phyloP scores from a whole-genome alignment of 768 basidiomycete genomes.

The Leccinum barrowsii region DNA sequence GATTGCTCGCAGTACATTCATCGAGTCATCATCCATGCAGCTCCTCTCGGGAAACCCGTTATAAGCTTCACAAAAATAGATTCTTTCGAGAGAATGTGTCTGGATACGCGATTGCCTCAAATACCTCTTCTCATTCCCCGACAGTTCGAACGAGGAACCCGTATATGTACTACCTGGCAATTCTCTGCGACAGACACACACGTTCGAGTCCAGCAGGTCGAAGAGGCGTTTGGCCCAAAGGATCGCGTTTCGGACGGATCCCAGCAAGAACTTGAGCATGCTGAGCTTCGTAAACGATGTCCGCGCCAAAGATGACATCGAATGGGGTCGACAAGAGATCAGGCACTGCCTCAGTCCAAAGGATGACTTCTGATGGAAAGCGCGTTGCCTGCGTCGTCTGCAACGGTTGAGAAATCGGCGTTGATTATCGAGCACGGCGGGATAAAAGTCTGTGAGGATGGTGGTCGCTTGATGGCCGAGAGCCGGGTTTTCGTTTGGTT shows the following conservation, averaged over 20 bases:
- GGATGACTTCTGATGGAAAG: slow-evolving; percentile 24
- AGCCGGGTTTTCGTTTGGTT: neutral
- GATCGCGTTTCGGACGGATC: neutral
- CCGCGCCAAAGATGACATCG: slow-evolving; percentile 45
- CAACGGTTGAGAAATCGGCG: slow-evolving; percentile 28
- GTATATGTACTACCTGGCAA: slow-evolving; percentile 61
- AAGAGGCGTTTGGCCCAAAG: slow-evolving; percentile 44
- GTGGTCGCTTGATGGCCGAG: slow-evolving; percentile 21
- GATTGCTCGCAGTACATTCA: neutral
- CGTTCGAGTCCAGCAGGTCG: slow-evolving; percentile 54
- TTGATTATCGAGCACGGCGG: slow-evolving; percentile 43
- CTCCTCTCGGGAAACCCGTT: slow-evolving; percentile 23
- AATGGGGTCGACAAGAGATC: slow-evolving; percentile 35
- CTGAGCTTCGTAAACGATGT: slow-evolving; percentile 49
- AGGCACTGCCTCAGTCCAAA: slow-evolving; percentile 32
- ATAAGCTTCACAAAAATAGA: slow-evolving; percentile 47
- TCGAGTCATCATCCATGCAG: slow-evolving; percentile 29
- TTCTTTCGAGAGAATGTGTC: slow-evolving; percentile 36
- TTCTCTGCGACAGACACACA: slow-evolving; percentile 72
- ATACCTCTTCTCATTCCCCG: slow-evolving; percentile 32
- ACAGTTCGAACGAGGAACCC: neutral
- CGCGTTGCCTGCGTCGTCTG: neutral
- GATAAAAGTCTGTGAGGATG: slow-evolving; percentile 26
- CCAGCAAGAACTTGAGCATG: slow-evolving; percentile 32
- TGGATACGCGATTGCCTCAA: slow-evolving; percentile 45